Evolutionary conservation across 2,329 filamentous ascomycete genomes (phyloP).

Genomic region (Nannizziopsis arthrosporioides): DNA sequence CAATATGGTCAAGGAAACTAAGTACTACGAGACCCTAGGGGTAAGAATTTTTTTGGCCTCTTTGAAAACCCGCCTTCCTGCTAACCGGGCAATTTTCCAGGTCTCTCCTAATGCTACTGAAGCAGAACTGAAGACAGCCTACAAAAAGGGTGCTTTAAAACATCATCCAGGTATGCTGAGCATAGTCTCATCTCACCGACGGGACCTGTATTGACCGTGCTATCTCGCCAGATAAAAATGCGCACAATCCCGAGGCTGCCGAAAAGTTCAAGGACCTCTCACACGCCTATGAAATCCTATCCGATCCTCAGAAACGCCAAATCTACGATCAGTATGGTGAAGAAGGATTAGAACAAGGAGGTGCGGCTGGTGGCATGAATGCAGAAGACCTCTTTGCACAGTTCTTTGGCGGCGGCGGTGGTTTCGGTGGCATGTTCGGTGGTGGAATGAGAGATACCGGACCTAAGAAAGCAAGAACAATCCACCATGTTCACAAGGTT

Average conservation of each 20-base stretch:
- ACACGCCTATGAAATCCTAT: constrained; percentile 88
- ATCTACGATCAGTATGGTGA: constrained; percentile 97
- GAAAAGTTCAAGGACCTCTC: constrained; percentile 99
- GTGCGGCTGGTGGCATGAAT: constrained; percentile 74
- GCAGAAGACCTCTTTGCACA: constrained; percentile 93
- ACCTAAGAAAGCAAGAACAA: constrained; percentile 84
- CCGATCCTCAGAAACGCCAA: constrained; percentile 78
- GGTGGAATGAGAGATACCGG: constrained; percentile 68
- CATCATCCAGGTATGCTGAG: constrained; percentile 74
- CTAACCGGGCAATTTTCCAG: constrained; percentile 35
- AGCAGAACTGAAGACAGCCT: constrained; percentile 81
- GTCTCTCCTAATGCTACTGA: constrained; percentile 70
- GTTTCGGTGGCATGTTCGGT: constrained; percentile 66
- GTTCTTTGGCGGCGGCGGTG: constrained; percentile 69
- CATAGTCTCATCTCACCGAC: neutral
- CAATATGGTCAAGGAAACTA: constrained; percentile 43
- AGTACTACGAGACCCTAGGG: constrained; percentile 39
- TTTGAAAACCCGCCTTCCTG: neutral
- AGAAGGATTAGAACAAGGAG: constrained; percentile 80
- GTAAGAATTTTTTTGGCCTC: constrained; percentile 24
- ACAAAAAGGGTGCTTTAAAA: constrained; percentile 82
- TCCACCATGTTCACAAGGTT: constrained; percentile 97
- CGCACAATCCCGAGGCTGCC: constrained; percentile 79
- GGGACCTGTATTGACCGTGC: neutral
- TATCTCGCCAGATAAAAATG: constrained; percentile 69